Conservation (phyloP, 495 filamentous ascomycete genomes). For the Oidiodendron maius region DNA sequence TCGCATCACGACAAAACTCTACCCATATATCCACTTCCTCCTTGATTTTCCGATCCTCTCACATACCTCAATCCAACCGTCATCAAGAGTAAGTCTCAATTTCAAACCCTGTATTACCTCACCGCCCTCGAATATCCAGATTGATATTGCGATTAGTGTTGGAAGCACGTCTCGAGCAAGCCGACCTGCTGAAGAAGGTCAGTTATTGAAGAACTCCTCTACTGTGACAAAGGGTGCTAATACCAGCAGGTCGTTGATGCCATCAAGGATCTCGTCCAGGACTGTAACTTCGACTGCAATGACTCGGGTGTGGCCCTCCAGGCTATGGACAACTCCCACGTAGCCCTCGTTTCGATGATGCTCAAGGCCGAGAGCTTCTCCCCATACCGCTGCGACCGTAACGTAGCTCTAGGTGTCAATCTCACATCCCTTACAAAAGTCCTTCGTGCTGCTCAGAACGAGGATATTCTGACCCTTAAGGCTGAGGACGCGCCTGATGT, state of each 20-base stretch:
- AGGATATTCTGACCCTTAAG: conserved; percentile 94
- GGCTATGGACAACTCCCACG: conserved; percentile 99
- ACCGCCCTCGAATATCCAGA: neutral
- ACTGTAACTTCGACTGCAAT: conserved; percentile 99
- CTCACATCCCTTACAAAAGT: conserved; percentile 95
- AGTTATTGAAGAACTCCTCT: conserved; percentile 10
- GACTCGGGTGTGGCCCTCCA: conserved; percentile 97
- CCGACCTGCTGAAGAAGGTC: conserved; percentile 92
- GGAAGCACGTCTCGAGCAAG: conserved; percentile 95
- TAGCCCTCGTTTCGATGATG: conserved; percentile 97
- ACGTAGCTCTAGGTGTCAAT: conserved; percentile 97
- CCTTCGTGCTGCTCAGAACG: conserved; percentile 85
- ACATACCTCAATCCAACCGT: neutral
- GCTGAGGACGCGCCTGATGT: conserved; percentile 94
- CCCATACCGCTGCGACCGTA: conserved; percentile 97
- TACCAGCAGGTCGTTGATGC: conserved; percentile 81
- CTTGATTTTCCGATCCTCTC: neutral
- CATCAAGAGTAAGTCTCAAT: conserved; percentile 1
- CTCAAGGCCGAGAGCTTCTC: conserved; percentile 93
- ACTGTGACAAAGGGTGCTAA: conserved; percentile 3
- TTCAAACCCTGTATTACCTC: neutral
- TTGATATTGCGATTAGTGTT: conserved; percentile 56
- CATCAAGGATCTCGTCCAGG: conserved; percentile 98
- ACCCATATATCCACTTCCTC: neutral
- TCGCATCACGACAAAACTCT: neutral